Base-by-base conservation (phyloP, 805 yeast genomes). In the Cyberlindnera mississippiensis region DNA sequence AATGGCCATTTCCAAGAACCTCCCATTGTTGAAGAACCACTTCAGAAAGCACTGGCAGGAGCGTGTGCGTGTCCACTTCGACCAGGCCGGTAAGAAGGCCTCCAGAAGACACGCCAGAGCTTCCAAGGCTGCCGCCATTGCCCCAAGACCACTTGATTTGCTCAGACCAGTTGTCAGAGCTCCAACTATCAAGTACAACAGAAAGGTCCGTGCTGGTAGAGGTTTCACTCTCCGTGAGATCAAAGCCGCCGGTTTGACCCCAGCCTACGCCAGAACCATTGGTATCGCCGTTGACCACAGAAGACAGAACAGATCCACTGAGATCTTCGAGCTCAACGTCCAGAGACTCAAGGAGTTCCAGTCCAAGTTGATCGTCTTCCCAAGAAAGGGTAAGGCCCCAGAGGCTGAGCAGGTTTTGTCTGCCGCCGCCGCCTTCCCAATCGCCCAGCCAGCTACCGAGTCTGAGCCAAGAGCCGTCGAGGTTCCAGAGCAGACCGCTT, bases 21-120 rank as follows among this genome's bases (percentile, higher is more conserved):
- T 89, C 80, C 96, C 98, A 81, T 79, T 91, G 79, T 85, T 87
- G 82, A 88, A 87, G 85, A 91, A 91, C 85, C 99, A 93, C 82
- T 91, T 91, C 96, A 85, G 97, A 82, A 91, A 91, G 87, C 91
- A 91, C 96, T 93, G 99, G 99, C 98, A 93, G 80, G 96, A 88
- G 76, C 87, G 98, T 71, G 99, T 93, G 82, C 87, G 80, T 73
- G 96, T 88, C 67, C 99, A 95, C 89, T 85, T 93, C 71, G 97
- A 93, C 91, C 99, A 93, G 82, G 96, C 99, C 69, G 99, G 99
- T 73, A 89, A 91, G 84, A 93, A 93, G 84, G 89, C 76, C 67
- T 82, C 95, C 57, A 89, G 99, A 84, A 85, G 99, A 79, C 78
- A 76, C 60, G 85, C 96, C 60, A 88, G 99, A 78, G 84, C 86